Percentiles rank a stretch among this genome's conserved stretches.
Evolutionary conservation across 2,329 filamentous ascomycete species (phyloP).

Genomic region (Alternaria rosae): DNA sequence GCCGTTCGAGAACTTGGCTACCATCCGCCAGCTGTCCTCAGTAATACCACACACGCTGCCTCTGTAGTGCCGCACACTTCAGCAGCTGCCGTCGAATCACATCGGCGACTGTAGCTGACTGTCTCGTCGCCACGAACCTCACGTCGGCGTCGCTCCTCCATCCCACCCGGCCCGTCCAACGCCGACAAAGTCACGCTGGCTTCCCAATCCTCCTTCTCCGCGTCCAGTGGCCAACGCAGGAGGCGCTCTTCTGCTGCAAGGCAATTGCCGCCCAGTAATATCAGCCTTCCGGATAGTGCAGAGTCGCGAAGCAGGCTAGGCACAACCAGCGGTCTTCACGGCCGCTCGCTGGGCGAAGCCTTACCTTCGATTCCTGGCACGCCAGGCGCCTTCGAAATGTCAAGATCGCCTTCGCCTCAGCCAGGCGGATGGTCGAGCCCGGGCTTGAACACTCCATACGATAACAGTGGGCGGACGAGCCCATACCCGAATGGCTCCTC

Average conservation of each 20-base stretch:
- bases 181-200: constrained; percentile 47
- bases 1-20: constrained; percentile 23
- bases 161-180: constrained; percentile 34
- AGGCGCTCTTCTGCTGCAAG: constrained; percentile 51
- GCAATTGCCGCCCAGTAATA: constrained; percentile 40
- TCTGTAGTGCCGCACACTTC: constrained; percentile 26
- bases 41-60: constrained; percentile 25
- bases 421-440: constrained; percentile 90
- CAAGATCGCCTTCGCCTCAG: constrained; percentile 84
- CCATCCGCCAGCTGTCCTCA: constrained; percentile 39
- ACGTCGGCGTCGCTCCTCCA: constrained; percentile 27
- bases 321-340: constrained; percentile 44
- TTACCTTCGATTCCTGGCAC: constrained; percentile 51
- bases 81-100: constrained; percentile 12
- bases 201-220: constrained; percentile 48
- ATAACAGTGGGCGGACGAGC: constrained; percentile 71
- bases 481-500: constrained; percentile 62
- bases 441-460: constrained; percentile 71
- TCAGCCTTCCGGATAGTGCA: constrained; percentile 40
- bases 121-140: constrained; percentile 31
- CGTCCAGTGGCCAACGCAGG: constrained; percentile 50
- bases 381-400: constrained; percentile 65
- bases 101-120: constrained; percentile 19
- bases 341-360: constrained; percentile 41
- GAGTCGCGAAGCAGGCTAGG: constrained; percentile 37